Evolutionary conservation across 495 filamentous ascomycete species (phyloP), one percentile per base, ranked within the genome.

Genomic region (Hyaloscypha bicolor): DNA sequence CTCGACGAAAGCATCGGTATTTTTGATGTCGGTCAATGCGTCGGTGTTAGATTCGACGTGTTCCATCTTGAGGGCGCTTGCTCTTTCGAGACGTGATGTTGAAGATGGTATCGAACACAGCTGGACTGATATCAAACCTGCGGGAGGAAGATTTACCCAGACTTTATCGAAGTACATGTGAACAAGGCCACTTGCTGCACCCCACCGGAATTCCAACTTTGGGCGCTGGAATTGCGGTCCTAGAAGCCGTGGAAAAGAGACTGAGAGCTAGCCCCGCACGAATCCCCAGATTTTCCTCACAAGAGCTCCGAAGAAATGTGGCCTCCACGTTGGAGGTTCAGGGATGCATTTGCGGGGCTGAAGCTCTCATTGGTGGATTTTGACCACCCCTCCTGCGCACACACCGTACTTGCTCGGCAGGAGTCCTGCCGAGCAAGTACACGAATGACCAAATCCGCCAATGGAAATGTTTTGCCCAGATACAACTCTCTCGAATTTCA

Each of bases 1-100:
- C 59, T 81, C 66, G 22, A 69, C 37, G 25, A 64, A 32, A 19
- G 31, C 76, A 19, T 37, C 58, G 9, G 65, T 25, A 56, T 29
- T 62, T 37, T 67, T 67, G 58, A 37, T 14, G 39, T 67, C 65
- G 22, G 37, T 57, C 22, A 66, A 22, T 29, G 52, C 22, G 31
- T 64, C 62, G 14, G 19, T 16, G 51, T 53, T 64, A 8, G 64
- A 32, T 11, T 66, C 56, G 37, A 66, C 58, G 14, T 37, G 29
- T 42, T 60, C 64, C 64, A 62, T n/a, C 37, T 33, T 42, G 37
- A 31, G 59, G 56, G 63, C 4, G 19, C 19, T 21, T 6, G 19
- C 19, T 11, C 22, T 53, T 53, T n/a, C 51, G 6, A 2, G 6
- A 29, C 19, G 19, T 53, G 51, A n/a, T n/a, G 19, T 5, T 21